Conservation (phyloP, 2,329 filamentous ascomycete species). For the Phialophora tarda region DNA sequence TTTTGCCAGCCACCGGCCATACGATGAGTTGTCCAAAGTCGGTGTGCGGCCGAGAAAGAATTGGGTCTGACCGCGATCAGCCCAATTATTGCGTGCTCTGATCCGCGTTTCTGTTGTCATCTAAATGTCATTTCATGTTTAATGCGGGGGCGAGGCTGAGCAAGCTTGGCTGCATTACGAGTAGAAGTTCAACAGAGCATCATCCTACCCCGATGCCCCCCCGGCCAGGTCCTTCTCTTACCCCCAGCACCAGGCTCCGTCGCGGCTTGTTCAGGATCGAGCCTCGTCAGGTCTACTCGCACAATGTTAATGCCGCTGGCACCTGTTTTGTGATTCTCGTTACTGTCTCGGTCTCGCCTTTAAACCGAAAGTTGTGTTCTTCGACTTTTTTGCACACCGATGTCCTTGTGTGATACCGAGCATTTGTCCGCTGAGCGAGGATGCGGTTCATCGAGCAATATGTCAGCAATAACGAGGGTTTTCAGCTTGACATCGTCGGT, state of each 20-base stretch:
- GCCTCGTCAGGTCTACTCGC: neutral
- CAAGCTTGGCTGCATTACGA: slow-evolving; percentile 10
- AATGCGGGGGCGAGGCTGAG: slow-evolving; percentile 10
- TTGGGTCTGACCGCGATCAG: neutral
- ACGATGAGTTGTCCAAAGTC: neutral
- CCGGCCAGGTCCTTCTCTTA: neutral
- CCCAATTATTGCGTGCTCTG: neutral
- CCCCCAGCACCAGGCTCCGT: slow-evolving; percentile 7
- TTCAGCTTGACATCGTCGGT: slow-evolving; percentile 62
- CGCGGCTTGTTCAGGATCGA: neutral
- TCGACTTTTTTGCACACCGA: neutral
- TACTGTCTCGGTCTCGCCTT: neutral
- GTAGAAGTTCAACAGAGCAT: neutral
- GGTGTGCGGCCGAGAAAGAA: neutral
- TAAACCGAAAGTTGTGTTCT: neutral
- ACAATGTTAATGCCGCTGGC: neutral
- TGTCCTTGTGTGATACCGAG: neutral
- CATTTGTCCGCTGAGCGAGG: slow-evolving; percentile 9
- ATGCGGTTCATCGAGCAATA: slow-evolving; percentile 34
- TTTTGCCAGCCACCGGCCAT: neutral
- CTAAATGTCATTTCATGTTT: neutral
- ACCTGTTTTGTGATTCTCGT: neutral
- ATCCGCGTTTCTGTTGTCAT: neutral
- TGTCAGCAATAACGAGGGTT: slow-evolving; percentile 40
- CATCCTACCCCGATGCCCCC: neutral